Evolutionary conservation across 192 early-diverging fungal genomes (phyloP), one percentile per base, ranked within the genome.

Genomic region (Chytriomyces sp.): DNA sequence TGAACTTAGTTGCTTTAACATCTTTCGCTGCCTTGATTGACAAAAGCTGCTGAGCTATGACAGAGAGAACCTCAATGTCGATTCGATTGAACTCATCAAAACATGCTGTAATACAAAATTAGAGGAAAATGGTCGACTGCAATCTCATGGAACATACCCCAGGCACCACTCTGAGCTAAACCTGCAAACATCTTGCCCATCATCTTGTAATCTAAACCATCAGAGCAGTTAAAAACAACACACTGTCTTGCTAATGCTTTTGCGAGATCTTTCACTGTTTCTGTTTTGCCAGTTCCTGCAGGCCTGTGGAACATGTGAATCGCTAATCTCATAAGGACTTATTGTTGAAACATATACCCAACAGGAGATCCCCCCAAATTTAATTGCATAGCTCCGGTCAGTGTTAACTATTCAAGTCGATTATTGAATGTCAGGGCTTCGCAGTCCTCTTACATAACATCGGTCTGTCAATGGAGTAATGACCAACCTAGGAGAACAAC

Each of bases 121-220:
- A n/a, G 17, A 3, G 14, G 3, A 49, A 22, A 49, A 3, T 2
- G 44, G 22, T 49, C 44, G 41, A 49, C 44, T 49, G 44, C 14
- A 14, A n/a, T 49, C 44, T 49, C 0, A 49, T 22, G 2, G 44
- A 1, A 73, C 44, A n/a, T 49, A 49, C 85, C 85, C 85, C 85
- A 86, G 2, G 86, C 86, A 8, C 86, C 86, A 2, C 80, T 82
- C 63, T 86, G 86, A 4, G 84, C 84, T 32, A 86, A 71, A 33
- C 86, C 86, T 0, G 86, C 86, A 83, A 88, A 88, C 84, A 88
- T 85, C 62, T 88, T 88, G 31, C 86, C 86, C 86, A 88, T 88
- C 84, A 88, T 88, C 56, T 88, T 88, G 76, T 88, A 88, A 69
- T 88, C 86, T 73, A 88, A 76, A 37, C 84, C 84, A 64, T 88